Evolutionary conservation across 345 rosid genomes (phyloP).

Genomic region (Excoecaria cochinchinensis): DNA sequence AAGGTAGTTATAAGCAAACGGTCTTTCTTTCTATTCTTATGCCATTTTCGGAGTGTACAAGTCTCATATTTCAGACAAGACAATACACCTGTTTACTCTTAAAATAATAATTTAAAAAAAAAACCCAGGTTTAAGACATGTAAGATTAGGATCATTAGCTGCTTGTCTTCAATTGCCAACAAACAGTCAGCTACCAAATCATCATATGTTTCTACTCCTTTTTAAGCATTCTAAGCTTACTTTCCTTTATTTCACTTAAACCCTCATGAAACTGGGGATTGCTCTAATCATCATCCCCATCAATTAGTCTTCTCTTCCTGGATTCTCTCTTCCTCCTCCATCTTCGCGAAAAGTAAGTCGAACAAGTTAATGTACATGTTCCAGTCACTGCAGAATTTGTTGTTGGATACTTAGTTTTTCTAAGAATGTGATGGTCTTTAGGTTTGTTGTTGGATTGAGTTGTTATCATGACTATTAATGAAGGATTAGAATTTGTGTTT

Average conservation of each 20-base stretch:
- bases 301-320: neutral
- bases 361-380: neutral
- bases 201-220: neutral
- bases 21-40: neutral
- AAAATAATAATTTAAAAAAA: neutral
- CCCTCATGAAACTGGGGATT: neutral
- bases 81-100: neutral
- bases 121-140: neutral
- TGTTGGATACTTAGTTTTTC: neutral
- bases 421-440: neutral
- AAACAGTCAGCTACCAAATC: conserved; percentile 17
- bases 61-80: neutral
- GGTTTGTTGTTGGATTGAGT: neutral
- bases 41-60: neutral
- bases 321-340: neutral
- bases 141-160: conserved; percentile 1
- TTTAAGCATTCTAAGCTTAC: neutral
- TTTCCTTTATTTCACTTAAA: neutral
- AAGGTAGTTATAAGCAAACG: conserved; percentile 11
- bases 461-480: too few species aligned
- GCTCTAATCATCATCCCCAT: neutral
- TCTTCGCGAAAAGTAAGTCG: neutral
- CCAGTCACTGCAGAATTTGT: neutral
- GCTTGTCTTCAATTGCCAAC: conserved; percentile 12
- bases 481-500: too few species aligned